phyloP scores from a whole-genome alignment of 2,329 filamentous ascomycete species.

The Catunica adiposa region DNA sequence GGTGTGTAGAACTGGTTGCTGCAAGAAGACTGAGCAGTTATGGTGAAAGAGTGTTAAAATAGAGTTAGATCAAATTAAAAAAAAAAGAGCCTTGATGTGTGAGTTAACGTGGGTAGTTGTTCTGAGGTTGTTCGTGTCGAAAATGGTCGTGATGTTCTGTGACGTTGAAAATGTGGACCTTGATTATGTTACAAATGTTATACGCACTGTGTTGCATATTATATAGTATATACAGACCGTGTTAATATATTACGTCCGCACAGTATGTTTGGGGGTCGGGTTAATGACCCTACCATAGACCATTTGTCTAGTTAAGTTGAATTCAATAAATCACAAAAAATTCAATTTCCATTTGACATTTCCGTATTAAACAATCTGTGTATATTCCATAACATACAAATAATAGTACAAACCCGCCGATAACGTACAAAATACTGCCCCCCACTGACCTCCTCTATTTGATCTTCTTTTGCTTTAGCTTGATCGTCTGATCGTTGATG shows the following conservation, averaged over 20 bases:
- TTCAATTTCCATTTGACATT: too few relatives aligned
- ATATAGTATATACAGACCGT: too few relatives aligned
- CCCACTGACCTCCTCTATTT: conserved; percentile 40
- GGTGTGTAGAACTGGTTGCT: background rate
- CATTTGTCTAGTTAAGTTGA: too few relatives aligned
- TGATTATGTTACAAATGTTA: too few relatives aligned
- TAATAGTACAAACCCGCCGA: conserved; percentile 21
- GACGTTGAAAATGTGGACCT: too few relatives aligned
- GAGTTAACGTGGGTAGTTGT: background rate
- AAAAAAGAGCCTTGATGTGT: background rate
- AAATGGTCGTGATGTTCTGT: background rate
- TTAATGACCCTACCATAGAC: too few relatives aligned
- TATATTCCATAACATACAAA: background rate
- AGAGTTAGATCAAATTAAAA: background rate
- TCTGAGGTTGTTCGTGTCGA: background rate
- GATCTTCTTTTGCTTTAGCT: conserved; percentile 94
- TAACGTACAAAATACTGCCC: background rate
- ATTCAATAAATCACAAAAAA: too few relatives aligned
- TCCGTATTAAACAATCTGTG: too few relatives aligned
- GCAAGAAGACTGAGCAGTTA: background rate
- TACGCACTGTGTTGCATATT: too few relatives aligned
- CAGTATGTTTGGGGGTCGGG: too few relatives aligned
- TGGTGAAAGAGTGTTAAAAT: background rate
- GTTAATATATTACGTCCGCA: too few relatives aligned
- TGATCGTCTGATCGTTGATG: conserved; percentile 93